A percentile compares a stretch with the other conserved stretches of the same genome.
phyloP scores from a whole-genome alignment of 352 stramenopile genomes.

The Pythium scleroteichum region DNA sequence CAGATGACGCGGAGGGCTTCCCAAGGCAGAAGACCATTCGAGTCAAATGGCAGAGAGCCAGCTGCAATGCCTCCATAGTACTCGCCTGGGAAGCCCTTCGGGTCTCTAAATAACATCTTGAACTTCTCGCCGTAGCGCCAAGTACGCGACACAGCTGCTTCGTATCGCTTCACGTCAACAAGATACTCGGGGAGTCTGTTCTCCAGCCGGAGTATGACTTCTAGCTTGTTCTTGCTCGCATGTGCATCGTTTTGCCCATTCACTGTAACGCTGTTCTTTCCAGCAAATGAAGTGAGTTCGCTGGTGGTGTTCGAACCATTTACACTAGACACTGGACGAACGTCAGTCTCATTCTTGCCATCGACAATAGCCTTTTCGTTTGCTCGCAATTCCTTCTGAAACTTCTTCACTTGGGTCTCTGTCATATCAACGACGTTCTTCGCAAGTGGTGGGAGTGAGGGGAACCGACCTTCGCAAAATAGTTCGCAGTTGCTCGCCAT shows the following conservation, averaged over 20 bases:
- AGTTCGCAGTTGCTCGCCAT: constrained; percentile 78
- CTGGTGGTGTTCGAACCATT: constrained; percentile 5
- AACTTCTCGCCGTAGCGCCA: constrained; percentile 75
- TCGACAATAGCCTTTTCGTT: constrained; percentile 42
- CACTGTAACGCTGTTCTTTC: not conserved
- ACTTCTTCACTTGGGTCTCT: constrained; percentile 68
- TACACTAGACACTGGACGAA: not conserved
- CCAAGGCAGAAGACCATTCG: constrained; percentile 72
- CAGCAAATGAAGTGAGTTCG: not conserved
- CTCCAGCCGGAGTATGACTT: constrained; percentile 77
- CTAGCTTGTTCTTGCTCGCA: constrained; percentile 25
- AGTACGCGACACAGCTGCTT: constrained; percentile 47
- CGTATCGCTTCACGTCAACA: constrained; percentile 71
- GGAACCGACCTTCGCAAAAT: constrained; percentile 81
- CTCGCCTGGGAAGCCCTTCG: constrained; percentile 63
- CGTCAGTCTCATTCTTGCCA: constrained; percentile 14
- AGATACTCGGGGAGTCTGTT: constrained; percentile 78
- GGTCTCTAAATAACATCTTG: constrained; percentile 76
- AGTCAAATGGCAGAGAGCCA: constrained; percentile 61
- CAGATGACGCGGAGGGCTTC: constrained; percentile 79
- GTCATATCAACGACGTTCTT: constrained; percentile 68
- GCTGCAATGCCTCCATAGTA: constrained; percentile 72
- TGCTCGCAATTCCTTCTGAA: constrained; percentile 60
- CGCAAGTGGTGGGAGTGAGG: constrained; percentile 69
- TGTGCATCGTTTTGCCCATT: not conserved